Evolutionary conservation across 805 yeast species (phyloP).

Genomic region (Candida tammaniensis): DNA sequence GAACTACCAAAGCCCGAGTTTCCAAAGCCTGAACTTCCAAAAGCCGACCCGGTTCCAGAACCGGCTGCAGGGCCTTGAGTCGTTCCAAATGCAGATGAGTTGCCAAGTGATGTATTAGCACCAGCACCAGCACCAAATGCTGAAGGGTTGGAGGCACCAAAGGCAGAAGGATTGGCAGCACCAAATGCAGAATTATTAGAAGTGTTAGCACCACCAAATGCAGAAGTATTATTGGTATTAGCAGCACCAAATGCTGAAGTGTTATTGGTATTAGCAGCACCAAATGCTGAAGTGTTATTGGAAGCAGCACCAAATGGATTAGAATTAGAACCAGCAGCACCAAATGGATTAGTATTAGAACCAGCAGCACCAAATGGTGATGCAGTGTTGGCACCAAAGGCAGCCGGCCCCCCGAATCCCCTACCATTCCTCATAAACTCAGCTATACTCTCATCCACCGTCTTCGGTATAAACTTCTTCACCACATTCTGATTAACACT

Average conservation of each 20-base stretch:
- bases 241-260: slow-evolving; percentile 9
- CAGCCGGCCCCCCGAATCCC: slow-evolving; percentile 7
- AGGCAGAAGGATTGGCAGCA: slow-evolving; percentile 3
- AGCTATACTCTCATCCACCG: slow-evolving; percentile 28
- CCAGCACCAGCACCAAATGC: slow-evolving; percentile 5
- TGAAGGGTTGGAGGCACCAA: slow-evolving; percentile 10
- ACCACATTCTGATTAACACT: slow-evolving; percentile 28
- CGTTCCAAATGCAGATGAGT: slow-evolving; percentile 14
- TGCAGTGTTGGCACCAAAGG: slow-evolving; percentile 17
- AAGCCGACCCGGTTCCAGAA: slow-evolving; percentile 9
- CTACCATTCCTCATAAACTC: slow-evolving; percentile 12
- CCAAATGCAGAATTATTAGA: too few relatives aligned
- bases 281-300: slow-evolving; percentile 9
- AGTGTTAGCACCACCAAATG: slow-evolving; percentile 11
- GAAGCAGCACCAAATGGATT: slow-evolving; percentile 14
- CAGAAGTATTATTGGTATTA: slow-evolving; percentile 10
- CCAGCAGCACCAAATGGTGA: slow-evolving; percentile 7
- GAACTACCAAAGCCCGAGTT: slow-evolving; percentile 13
- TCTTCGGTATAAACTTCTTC: slow-evolving; percentile 28
- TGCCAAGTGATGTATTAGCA: too few relatives aligned
- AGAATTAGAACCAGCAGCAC: slow-evolving; percentile 6
- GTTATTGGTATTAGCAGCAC: slow-evolving; percentile 6
- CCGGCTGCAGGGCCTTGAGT: background rate
- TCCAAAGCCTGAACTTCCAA: slow-evolving; percentile 11
- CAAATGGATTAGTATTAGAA: slow-evolving; percentile 11